A percentile compares a stretch with the other conserved stretches of the same genome.
Conservation (phyloP, 2,329 filamentous ascomycete species). For the Ophiostoma populinum region DNA sequence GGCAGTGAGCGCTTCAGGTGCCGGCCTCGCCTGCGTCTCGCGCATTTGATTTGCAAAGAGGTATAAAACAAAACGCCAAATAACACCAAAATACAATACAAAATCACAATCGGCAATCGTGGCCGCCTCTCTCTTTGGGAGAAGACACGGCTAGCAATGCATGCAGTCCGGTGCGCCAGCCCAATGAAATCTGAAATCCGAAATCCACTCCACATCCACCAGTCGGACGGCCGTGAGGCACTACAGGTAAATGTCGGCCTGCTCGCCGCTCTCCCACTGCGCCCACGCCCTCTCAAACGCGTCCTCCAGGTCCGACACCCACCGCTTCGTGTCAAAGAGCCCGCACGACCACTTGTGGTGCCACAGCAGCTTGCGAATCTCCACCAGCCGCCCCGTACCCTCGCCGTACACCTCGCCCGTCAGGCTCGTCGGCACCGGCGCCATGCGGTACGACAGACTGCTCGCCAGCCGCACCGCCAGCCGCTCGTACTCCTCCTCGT, state of each 20-base stretch:
- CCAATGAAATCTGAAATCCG: neutral
- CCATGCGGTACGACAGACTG: constrained; percentile 39
- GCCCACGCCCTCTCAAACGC: constrained; percentile 83
- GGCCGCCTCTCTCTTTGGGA: too few relatives aligned
- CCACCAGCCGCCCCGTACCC: constrained; percentile 52
- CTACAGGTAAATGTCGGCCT: constrained; percentile 78
- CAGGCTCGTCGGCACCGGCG: constrained; percentile 4
- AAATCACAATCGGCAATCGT: too few relatives aligned
- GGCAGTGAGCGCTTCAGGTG: too few relatives aligned
- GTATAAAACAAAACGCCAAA: too few relatives aligned
- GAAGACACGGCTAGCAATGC: too few relatives aligned
- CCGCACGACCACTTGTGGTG: constrained; percentile 70
- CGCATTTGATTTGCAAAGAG: too few relatives aligned
- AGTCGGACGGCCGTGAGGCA: too few relatives aligned
- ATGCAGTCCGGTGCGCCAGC: too few relatives aligned
- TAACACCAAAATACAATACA: too few relatives aligned
- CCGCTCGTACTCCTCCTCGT: constrained; percentile 72
- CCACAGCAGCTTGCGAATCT: constrained; percentile 69
- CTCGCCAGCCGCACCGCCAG: constrained; percentile 52
- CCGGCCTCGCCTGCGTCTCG: too few relatives aligned
- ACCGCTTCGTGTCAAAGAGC: constrained; percentile 78
- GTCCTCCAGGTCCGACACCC: constrained; percentile 77
- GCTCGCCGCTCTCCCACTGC: constrained; percentile 68
- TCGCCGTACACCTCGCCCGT: constrained; percentile 25
- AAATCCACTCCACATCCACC: too few relatives aligned